phyloP scores from a whole-genome alignment of 1,139 yeast genomes.

The Debaryomyces singareniensis region DNA sequence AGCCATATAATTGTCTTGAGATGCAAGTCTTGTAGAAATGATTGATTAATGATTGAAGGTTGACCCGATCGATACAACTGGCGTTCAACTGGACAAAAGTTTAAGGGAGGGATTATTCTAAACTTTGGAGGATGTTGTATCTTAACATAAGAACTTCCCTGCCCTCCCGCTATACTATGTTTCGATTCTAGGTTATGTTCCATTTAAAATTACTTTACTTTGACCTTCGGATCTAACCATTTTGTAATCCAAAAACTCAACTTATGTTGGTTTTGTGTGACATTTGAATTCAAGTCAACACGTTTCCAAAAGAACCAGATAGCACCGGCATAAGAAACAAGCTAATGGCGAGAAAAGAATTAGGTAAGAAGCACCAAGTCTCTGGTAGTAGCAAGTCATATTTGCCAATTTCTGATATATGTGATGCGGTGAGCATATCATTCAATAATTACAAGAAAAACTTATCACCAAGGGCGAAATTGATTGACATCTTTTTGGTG shows the following conservation, averaged over 20 bases:
- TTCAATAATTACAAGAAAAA: conserved; percentile 37
- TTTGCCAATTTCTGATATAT: too few relatives aligned
- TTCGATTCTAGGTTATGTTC: too few relatives aligned
- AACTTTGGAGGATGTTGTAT: conserved; percentile 44
- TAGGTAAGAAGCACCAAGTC: too few relatives aligned
- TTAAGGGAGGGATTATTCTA: conserved; percentile 84
- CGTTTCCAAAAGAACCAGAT: background rate
- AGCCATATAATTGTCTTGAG: conserved; percentile 85
- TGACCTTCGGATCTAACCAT: too few relatives aligned
- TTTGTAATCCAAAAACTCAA: too few relatives aligned
- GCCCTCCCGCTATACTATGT: too few relatives aligned
- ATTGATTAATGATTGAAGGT: conserved; percentile 91
- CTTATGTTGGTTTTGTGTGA: too few relatives aligned
- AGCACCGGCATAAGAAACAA: background rate
- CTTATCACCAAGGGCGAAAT: conserved; percentile 45
- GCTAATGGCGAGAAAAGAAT: background rate
- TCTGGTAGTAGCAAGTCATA: too few relatives aligned
- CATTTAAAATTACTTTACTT: too few relatives aligned
- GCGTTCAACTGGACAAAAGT: conserved; percentile 90
- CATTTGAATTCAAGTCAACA: background rate
- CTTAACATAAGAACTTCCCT: too few relatives aligned
- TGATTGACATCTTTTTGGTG: conserved; percentile 72
- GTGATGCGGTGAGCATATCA: conserved; percentile 47
- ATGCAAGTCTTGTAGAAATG: conserved; percentile 68
- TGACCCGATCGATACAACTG: conserved; percentile 87